Evolutionary conservation across 164 flowering plant species (phyloP).

Genomic region (Chimonanthus praecox): DNA sequence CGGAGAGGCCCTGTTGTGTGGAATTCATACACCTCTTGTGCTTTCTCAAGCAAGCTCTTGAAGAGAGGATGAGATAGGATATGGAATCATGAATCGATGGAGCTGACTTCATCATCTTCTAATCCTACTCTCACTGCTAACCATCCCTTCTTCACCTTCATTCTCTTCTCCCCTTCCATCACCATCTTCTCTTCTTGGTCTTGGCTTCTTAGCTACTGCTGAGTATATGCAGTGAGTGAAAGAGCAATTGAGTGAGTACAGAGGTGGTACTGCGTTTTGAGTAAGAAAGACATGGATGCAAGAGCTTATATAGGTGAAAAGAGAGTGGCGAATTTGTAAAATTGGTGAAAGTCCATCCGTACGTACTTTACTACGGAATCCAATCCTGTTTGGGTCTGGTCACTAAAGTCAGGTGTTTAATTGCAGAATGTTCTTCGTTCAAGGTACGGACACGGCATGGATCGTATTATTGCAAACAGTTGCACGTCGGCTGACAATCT

Average conservation of each 20-base stretch:
- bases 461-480: no score
- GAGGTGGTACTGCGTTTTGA: not conserved
- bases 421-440: no score
- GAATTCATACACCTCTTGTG: conserved; percentile 53
- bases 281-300: not conserved
- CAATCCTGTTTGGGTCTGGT: not conserved
- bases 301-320: not conserved
- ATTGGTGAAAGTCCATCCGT: not conserved
- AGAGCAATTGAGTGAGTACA: not conserved
- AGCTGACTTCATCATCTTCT: conserved; percentile 24
- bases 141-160: conserved; percentile 45
- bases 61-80: conserved; percentile 50
- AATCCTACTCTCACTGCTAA: conserved; percentile 37
- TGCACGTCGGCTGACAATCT: no score
- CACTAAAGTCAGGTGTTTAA: no score
- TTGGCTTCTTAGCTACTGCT: not conserved
- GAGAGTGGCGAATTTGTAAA: not conserved
- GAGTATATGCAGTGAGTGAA: no score
- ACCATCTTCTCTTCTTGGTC: not conserved
- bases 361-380: not conserved
- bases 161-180: conserved; percentile 18
- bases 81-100: conserved; percentile 43
- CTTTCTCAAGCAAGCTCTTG: conserved; percentile 39
- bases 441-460: no score
- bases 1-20: conserved; percentile 40